A percentile compares a stretch with the other conserved stretches of the same genome.
Conservation (phyloP, 1,139 yeast species). For the Taphrina pruni region DNA sequence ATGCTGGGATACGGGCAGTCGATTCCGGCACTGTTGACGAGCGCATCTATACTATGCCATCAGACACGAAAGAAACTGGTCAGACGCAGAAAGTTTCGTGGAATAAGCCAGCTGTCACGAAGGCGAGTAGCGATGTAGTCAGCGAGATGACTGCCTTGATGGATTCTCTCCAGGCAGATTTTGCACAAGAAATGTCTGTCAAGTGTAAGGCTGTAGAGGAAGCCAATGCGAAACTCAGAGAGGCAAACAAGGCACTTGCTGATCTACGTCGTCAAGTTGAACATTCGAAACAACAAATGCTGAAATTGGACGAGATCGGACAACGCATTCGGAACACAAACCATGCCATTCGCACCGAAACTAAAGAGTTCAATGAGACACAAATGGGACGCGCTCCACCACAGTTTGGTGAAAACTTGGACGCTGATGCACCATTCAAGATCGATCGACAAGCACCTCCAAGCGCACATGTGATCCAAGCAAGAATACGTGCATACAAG, state of each 20-base stretch:
- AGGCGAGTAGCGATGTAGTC: slow-evolving; percentile 46
- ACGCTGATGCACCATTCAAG: slow-evolving; percentile 38
- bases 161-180: slow-evolving; percentile 54
- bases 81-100: slow-evolving; percentile 1
- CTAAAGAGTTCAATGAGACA: slow-evolving; percentile 20
- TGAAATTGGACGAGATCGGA: slow-evolving; percentile 65
- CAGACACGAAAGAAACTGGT: background rate
- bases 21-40: slow-evolving; percentile 70
- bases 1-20: slow-evolving; percentile 80
- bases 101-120: slow-evolving; percentile 17
- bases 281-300: slow-evolving; percentile 56
- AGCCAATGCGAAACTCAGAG: slow-evolving; percentile 59
- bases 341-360: slow-evolving; percentile 19
- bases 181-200: slow-evolving; percentile 58
- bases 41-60: background rate
- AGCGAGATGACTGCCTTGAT: slow-evolving; percentile 54
- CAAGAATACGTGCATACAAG: slow-evolving; percentile 79
- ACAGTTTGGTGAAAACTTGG: slow-evolving; percentile 26
- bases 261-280: slow-evolving; percentile 57
- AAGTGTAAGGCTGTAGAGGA: slow-evolving; percentile 58
- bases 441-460: slow-evolving; percentile 25
- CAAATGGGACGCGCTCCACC: slow-evolving; percentile 49
- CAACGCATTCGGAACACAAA: slow-evolving; percentile 60
- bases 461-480: slow-evolving; percentile 73
- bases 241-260: slow-evolving; percentile 58